Conservation (phyloP, 805 yeast species). For the Saccharomycopsis schoenii region DNA sequence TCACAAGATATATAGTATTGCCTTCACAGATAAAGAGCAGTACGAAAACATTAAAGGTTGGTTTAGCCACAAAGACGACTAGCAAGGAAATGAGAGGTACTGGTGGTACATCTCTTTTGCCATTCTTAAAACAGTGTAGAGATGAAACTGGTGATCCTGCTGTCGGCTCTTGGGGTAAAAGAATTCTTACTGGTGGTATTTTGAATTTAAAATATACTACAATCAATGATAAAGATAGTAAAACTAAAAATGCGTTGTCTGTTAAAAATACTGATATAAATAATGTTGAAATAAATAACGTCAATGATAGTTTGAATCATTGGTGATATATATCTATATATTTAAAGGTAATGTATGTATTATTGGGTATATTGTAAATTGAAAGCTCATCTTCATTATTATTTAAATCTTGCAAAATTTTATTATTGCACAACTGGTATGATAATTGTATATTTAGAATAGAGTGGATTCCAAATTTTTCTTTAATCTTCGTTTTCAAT, state of each 20-base stretch:
- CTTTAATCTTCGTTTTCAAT: not conserved
- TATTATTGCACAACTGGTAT: not conserved
- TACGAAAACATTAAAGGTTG: constrained; percentile 51
- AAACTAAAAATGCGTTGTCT: not conserved
- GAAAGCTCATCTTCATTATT: not conserved
- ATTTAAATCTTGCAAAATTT: not conserved
- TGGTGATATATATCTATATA: not conserved
- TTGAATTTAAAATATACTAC: constrained; percentile 22
- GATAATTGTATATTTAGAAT: not conserved
- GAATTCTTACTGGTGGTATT: constrained; percentile 49
- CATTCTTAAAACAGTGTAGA: constrained; percentile 89
- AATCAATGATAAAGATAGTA: not conserved
- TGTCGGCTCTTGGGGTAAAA: constrained; percentile 85
- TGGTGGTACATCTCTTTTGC: constrained; percentile 87
- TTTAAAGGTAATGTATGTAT: not conserved
- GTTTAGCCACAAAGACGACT: constrained; percentile 37
- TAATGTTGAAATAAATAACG: not conserved
- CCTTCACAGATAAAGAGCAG: constrained; percentile 60
- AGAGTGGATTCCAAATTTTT: not conserved
- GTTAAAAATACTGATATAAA: not conserved
- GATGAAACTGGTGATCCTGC: constrained; percentile 94
- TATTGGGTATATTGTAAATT: not conserved
- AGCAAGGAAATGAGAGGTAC: constrained; percentile 56
- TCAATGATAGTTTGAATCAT: not conserved
- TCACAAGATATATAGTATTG: constrained; percentile 73